Conservation (phyloP, 768 basidiomycete species). For the Boletus barrowsii region DNA sequence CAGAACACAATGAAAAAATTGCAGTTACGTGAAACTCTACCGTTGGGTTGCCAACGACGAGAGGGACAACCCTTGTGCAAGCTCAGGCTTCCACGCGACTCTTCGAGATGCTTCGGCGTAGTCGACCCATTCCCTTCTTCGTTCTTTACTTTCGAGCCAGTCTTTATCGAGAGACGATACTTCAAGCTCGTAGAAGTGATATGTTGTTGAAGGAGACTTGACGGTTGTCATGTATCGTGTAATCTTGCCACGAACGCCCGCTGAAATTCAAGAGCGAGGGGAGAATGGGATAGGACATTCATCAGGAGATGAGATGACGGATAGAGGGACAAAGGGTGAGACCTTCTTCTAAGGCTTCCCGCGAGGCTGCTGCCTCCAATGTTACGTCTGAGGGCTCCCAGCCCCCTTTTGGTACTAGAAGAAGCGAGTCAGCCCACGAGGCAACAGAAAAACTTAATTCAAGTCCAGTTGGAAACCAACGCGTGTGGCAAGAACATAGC, state of each 20-base stretch:
- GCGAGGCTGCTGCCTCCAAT: conserved; percentile 83
- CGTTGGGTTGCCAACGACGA: conserved; percentile 66
- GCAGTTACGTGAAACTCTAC: conserved; percentile 28
- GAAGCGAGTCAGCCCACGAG: conserved; percentile 5
- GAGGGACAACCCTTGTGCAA: conserved; percentile 69
- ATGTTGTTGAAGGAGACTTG: conserved; percentile 72
- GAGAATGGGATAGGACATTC: conserved; percentile 43
- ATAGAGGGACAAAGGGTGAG: conserved; percentile 78
- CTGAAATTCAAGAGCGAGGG: conserved; percentile 42
- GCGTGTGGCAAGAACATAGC: not conserved
- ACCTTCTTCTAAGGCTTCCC: conserved; percentile 97
- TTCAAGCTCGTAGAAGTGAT: conserved; percentile 90
- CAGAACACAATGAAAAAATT: conserved; percentile 1
- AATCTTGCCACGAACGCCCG: conserved; percentile 84
- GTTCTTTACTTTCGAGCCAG: conserved; percentile 80
- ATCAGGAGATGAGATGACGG: conserved; percentile 73
- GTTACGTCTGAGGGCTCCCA: conserved; percentile 80
- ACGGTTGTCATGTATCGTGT: conserved; percentile 84
- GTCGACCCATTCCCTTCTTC: conserved; percentile 85
- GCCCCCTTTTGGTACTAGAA: conserved; percentile 86
- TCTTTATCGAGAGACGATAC: conserved; percentile 71
- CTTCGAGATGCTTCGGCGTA: conserved; percentile 74
- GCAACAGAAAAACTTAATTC: not conserved
- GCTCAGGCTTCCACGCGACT: conserved; percentile 82
- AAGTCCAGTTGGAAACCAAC: not conserved